Conservation (phyloP, 2,329 filamentous ascomycete species). For the Ophiocordyceps camponoti-leonardi region DNA sequence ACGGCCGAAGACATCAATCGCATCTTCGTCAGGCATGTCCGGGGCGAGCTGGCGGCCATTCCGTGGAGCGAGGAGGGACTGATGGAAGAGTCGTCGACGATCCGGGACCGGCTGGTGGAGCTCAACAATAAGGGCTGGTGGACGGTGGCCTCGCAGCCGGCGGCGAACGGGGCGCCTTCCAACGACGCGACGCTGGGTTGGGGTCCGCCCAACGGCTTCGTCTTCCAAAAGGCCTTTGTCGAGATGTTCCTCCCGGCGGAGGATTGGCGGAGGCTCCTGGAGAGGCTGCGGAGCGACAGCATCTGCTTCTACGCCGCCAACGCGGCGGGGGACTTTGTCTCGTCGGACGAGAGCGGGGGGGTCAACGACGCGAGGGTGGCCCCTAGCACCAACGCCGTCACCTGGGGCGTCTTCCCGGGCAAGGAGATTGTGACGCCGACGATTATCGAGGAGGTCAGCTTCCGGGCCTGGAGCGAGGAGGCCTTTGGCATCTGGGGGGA, state of each 20-base stretch:
- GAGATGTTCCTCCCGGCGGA: conserved; percentile 74
- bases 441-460: conserved; percentile 90
- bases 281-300: conserved; percentile 44
- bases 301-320: conserved; percentile 85
- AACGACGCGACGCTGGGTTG: conserved; percentile 73
- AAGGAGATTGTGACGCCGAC: conserved; percentile 95
- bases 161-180: conserved; percentile 71
- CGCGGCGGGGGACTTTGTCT: conserved; percentile 57
- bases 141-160: conserved; percentile 90
- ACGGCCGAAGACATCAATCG: conserved; percentile 54
- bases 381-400: conserved; percentile 74
- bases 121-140: conserved; percentile 80
- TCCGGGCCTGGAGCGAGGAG: conserved; percentile 87
- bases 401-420: conserved; percentile 87
- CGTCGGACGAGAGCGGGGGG: conserved; percentile 37
- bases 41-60: conserved; percentile 62
- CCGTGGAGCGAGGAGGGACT: conserved; percentile 90
- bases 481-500: conserved; percentile 91
- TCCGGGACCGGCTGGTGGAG: conserved; percentile 55
- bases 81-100: conserved; percentile 67
- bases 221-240: conserved; percentile 97
- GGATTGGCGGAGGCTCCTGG: conserved; percentile 54
- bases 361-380: conserved; percentile 15
- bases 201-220: conserved; percentile 83
- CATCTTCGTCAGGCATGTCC: conserved; percentile 68